Percentiles rank a stretch among this genome's conserved stretches.
phyloP scores from a whole-genome alignment of 306 rosid genomes.

The Lagenaria siceraria region DNA sequence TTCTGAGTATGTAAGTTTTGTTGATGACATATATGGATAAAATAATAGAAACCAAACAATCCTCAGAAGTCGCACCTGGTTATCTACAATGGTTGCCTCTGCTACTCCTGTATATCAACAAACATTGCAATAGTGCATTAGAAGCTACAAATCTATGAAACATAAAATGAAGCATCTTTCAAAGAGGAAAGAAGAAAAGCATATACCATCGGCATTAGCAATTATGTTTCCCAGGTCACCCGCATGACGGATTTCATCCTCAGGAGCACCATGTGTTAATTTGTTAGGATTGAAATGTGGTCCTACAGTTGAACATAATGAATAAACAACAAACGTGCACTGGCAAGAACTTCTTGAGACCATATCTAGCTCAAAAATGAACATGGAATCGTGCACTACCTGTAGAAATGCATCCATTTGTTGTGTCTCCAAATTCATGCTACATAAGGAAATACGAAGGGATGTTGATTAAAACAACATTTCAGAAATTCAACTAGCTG shows the following conservation, averaged over 20 bases:
- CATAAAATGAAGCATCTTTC: neutral
- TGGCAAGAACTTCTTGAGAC: no score
- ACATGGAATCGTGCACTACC: constrained; percentile 28
- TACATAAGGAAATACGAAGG: constrained; percentile 20
- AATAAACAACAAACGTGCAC: neutral
- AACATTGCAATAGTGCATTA: constrained; percentile 6
- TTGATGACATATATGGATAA: neutral
- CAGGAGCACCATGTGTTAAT: constrained; percentile 84
- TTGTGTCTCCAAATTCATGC: constrained; percentile 95
- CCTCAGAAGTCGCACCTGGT: constrained; percentile 37
- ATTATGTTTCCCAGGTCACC: constrained; percentile 99
- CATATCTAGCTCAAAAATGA: no score
- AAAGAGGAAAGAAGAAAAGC: constrained; percentile 6
- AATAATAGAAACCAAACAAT: neutral
- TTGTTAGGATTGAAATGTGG: constrained; percentile 74
- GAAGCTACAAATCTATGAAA: neutral
- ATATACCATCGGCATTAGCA: constrained; percentile 60
- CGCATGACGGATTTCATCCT: constrained; percentile 90
- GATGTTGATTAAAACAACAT: neutral
- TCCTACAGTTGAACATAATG: constrained; percentile 30
- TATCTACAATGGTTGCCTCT: constrained; percentile 61
- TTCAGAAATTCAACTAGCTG: neutral
- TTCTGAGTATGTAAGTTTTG: neutral
- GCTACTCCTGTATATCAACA: constrained; percentile 41
- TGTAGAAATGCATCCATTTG: constrained; percentile 93